These are phyloP conservation scores for Gastrodia elata DNA, from an alignment of 106 monocot genomes.

Conservation along the genomic window DNA sequence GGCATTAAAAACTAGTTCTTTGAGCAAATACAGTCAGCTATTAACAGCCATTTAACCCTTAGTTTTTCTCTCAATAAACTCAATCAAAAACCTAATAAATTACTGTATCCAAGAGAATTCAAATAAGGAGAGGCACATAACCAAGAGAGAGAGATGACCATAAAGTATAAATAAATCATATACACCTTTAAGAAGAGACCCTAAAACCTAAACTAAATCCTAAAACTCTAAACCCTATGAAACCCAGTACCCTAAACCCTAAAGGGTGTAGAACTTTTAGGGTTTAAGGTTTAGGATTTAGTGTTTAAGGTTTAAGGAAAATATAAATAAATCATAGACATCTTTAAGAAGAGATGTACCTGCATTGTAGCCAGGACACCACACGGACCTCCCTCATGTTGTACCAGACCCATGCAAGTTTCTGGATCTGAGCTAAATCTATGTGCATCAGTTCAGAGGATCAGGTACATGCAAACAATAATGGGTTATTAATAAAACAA, in stretches of 20 bases:
- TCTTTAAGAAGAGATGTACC: constrained; percentile 26
- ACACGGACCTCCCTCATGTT: constrained; percentile 97
- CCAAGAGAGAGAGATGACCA: neutral
- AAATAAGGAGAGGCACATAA: neutral
- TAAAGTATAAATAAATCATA: neutral
- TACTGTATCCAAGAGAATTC: neutral
- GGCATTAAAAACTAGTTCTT: neutral
- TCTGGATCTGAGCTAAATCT: constrained; percentile 98
- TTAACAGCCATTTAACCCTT: neutral
- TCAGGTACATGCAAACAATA: neutral
- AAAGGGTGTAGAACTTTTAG: too few species aligned
- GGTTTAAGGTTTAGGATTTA: too few species aligned
- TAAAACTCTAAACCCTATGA: too few species aligned
- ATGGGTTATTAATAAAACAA: neutral
- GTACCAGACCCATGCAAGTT: constrained; percentile 86
- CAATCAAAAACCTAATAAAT: neutral
- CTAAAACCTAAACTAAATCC: too few species aligned
- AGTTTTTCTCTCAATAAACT: neutral
- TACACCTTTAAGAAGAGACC: too few species aligned
- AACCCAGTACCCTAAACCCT: too few species aligned
- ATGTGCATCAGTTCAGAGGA: constrained; percentile 14
- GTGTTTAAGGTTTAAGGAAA: neutral
- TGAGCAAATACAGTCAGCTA: neutral
- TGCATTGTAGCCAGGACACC: constrained; percentile 94
- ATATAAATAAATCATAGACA: neutral